Base-by-base conservation (phyloP, 2,329 filamentous ascomycete species). In the Cladophialophora carrionii region DNA sequence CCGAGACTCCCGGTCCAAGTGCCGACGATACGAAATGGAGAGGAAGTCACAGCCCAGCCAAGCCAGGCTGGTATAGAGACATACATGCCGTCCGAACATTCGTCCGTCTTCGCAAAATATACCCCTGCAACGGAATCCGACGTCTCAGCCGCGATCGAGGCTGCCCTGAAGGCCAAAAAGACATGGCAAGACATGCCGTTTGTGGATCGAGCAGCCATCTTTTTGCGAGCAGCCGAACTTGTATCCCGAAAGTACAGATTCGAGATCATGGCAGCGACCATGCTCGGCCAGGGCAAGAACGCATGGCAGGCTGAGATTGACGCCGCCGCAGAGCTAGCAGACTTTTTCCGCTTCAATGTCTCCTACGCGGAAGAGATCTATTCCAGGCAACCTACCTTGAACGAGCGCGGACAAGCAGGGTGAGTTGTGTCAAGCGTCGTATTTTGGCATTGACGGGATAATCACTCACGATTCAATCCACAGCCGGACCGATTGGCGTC, bases 291-390 rank as follows among this genome's bases (percentile, higher is more conserved):
- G 80, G 94, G 95, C 74, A 98, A 98, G 86, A 98, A 97, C 77
- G 92, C 91, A 53, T 98, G 92, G 92, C 94, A 98, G 79, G 94
- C 95, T 17, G 94, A 98, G 84, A 98, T 98, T 70, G 94, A 98
- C 78, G 86, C 93, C 43, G 94, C 94, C 20, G 94, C 94, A 6
- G 95, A 98, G 83, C 80, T 96, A 72, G 89, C 87, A 72, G 94
- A 99, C 77, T 98, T 98, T 80, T 82, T 97, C 76, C 87, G 92
- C 75, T 96, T 97, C 83, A 95, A 95, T 75, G 94, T 97, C 61
- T 88, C 93, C 77, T 97, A 94, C 75, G 94, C 94, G 31, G 89
- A 96, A 80, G 91, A 97, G 76, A 82, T 96, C 62, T 96, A 97
- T 76, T 85, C 86, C 46, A 88, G 92, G 76, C 95, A 99, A 79